Evolutionary conservation across 2,329 filamentous ascomycete species (phyloP).

Genomic region (Trichoderma breve): DNA sequence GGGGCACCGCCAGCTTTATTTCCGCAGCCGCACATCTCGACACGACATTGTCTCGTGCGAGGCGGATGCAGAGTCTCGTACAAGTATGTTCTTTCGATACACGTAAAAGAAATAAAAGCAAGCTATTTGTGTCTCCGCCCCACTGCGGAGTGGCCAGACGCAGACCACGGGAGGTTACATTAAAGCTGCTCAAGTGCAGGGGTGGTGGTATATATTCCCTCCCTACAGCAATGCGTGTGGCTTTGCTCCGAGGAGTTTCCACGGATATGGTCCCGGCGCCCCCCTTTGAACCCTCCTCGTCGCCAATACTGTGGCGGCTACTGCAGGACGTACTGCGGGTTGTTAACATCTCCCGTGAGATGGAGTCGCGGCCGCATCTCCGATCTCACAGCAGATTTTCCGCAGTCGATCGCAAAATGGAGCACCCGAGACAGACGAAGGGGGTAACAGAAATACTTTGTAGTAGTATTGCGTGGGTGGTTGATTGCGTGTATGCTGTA

Average conservation of each 20-base stretch:
- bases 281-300: neutral
- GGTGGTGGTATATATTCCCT: neutral
- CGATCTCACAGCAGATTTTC: neutral
- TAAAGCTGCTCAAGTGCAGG: neutral
- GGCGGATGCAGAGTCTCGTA: neutral
- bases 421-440: neutral
- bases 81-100: neutral
- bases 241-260: conserved; percentile 3
- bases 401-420: neutral
- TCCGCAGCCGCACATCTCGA: neutral
- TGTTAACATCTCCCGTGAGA: neutral
- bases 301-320: neutral
- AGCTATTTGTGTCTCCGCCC: neutral
- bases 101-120: neutral
- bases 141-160: neutral
- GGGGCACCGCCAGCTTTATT: neutral
- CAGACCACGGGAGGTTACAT: neutral
- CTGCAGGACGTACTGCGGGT: neutral
- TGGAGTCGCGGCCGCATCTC: neutral
- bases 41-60: neutral
- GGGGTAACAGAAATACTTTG: neutral
- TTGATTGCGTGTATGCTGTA: neutral
- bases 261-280: neutral
- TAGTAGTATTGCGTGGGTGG: neutral
- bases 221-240: neutral